A percentile compares a stretch with the other conserved stretches of the same genome.
Evolutionary conservation across 2,329 filamentous ascomycete species (phyloP).

Genomic region (Mariannaea elegans): DNA sequence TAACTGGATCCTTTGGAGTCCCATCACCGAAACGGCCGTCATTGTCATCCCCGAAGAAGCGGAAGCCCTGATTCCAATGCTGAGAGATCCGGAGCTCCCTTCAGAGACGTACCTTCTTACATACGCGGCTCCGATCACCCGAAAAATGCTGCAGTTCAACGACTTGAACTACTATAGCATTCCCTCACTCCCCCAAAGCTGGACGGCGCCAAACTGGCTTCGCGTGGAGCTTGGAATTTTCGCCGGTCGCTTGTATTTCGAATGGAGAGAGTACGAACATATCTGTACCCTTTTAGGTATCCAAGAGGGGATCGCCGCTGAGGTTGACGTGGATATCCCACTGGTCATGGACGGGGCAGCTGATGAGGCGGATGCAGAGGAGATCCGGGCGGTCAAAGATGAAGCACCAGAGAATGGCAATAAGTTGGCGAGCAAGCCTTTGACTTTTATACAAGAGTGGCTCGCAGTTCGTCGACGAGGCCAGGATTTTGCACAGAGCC

Average conservation of each 20-base stretch:
- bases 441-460: constrained; percentile 66
- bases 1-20: constrained; percentile 69
- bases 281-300: constrained; percentile 46
- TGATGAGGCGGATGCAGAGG: not conserved
- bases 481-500: constrained; percentile 66
- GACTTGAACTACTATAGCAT: constrained; percentile 60
- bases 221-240: constrained; percentile 67
- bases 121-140: constrained; percentile 62
- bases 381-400: not conserved
- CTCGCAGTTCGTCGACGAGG: constrained; percentile 61
- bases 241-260: constrained; percentile 68
- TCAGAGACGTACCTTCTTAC: constrained; percentile 51
- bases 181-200: constrained; percentile 56
- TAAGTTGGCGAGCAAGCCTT: constrained; percentile 28
- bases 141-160: constrained; percentile 67
- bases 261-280: constrained; percentile 55
- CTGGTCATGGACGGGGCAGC: not conserved
- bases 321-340: not conserved
- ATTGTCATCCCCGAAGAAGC: constrained; percentile 71
- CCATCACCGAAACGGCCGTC: constrained; percentile 55
- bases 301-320: not conserved
- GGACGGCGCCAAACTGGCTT: constrained; percentile 61
- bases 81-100: constrained; percentile 40
- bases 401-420: not conserved
- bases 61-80: constrained; percentile 58